Base-by-base conservation (phyloP, 805 yeast genomes). In the Saccharomycopsis babjevae region DNA sequence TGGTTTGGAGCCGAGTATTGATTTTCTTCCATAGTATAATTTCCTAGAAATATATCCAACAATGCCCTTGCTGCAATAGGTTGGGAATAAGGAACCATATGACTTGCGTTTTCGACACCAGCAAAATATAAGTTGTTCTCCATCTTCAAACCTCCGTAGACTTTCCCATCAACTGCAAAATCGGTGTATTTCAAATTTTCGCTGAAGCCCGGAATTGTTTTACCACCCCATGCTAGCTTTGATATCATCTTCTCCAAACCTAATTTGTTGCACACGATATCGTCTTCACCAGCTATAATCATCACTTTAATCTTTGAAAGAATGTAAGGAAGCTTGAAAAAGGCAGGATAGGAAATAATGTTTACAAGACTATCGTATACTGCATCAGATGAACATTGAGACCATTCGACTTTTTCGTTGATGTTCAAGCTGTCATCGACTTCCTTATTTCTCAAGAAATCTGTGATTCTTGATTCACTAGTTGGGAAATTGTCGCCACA, bases 401-500 rank as follows among this genome's bases (percentile, higher is more conserved):
- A 62, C 96, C 94, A 88, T 58, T 66, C 38, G 28, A 68, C 54
- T 10, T 66, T 57, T 64, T 68, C 58, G 67, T 69, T 70, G 73
- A 74, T 68, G 71, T 88, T 82, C 67, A 88, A 73, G 13, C 82
- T 77, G 28, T 69, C 62, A 68, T 76, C 77, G 7, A 84, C 87
- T 1, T 73, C 74, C 1, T 69, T 63, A 34, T 76, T 74, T 22
- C 71, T 66, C 62, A 88, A 76, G 66, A 84, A 88, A 5, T 78
- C 76, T 0, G 76, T 74, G 18, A 86, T 82, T 34, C 68, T 59
- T 0, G 68, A 72, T 62, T 86, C 74, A 61, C 79, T 85, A 20
- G 58, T 36, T 0, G 94, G 94, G 98, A 98, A 94, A 71, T 87
- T 86, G 82, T 83, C 78, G 5, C 98, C 98, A 73, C 99, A 94